Percentiles rank a stretch among this genome's conserved stretches.
Conservation (phyloP, 441 rosid genomes). For the Erysimum cheiri region DNA sequence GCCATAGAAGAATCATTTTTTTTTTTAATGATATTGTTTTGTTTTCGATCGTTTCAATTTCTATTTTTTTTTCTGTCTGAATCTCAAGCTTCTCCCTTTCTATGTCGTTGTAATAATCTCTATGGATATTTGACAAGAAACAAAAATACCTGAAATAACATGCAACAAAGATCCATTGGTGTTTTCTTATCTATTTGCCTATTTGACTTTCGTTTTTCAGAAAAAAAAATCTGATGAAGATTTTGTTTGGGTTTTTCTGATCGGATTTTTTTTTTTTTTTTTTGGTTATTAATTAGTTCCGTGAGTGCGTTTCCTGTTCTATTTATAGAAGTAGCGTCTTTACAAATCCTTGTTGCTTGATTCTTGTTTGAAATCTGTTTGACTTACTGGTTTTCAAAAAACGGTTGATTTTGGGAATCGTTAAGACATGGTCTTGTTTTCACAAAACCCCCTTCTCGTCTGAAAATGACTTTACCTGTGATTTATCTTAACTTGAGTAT, state of each 20-base stretch:
- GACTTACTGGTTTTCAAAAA: slow-evolving; percentile 30
- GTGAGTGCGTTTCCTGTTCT: slow-evolving; percentile 15
- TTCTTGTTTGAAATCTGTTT: slow-evolving; percentile 35
- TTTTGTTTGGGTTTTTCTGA: slow-evolving; percentile 39
- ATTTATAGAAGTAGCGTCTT: slow-evolving; percentile 29
- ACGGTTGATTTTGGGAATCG: slow-evolving; percentile 25
- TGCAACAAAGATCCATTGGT: slow-evolving; percentile 37
- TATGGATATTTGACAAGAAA: slow-evolving; percentile 25
- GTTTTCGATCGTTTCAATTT: slow-evolving; percentile 8
- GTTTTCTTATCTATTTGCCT: slow-evolving; percentile 13
- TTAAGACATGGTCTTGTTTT: slow-evolving; percentile 23
- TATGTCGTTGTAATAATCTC: background rate
- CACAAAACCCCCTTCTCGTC: slow-evolving; percentile 25
- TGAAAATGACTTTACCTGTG: slow-evolving; percentile 22
- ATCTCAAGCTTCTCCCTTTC: slow-evolving; percentile 5
- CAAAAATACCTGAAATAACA: slow-evolving; percentile 20
- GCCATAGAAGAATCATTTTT: background rate
- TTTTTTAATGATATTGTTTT: background rate
- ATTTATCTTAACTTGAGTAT: background rate
- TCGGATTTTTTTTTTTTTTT: slow-evolving; percentile 13
- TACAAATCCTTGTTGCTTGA: slow-evolving; percentile 26
- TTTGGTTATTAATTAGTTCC: too few relatives aligned
- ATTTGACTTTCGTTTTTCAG: slow-evolving; percentile 33
- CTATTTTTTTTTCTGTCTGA: background rate
- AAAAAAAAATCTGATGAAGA: slow-evolving; percentile 15